A percentile compares a stretch with the other conserved stretches of the same genome.
phyloP scores from a whole-genome alignment of 2,329 filamentous ascomycete genomes.

The Incumbomyces delicatus region DNA sequence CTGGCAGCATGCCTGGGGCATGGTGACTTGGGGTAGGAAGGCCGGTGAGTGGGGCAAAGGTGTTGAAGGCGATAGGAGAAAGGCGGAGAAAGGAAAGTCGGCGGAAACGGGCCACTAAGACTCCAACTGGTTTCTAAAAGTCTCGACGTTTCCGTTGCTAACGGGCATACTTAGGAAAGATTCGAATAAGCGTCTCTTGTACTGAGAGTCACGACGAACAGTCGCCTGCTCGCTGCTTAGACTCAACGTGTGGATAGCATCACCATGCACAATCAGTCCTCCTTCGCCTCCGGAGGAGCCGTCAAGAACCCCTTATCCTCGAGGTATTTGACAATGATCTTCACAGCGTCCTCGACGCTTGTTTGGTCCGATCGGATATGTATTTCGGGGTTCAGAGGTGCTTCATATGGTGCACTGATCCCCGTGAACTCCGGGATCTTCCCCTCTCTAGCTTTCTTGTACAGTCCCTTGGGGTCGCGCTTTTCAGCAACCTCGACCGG shows the following conservation, averaged over 20 bases:
- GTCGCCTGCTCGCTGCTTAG: too few species aligned
- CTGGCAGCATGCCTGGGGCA: conserved; percentile 46
- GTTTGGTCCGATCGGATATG: conserved; percentile 73
- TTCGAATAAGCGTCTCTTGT: too few species aligned
- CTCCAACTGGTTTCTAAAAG: too few species aligned
- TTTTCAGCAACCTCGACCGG: conserved; percentile 85
- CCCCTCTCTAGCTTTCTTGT: conserved; percentile 90
- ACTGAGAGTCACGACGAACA: too few species aligned
- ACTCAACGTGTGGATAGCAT: too few species aligned
- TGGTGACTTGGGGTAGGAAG: conserved; percentile 43
- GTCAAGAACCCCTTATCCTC: conserved; percentile 56
- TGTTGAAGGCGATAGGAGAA: conserved; percentile 30
- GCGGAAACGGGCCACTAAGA: too few species aligned
- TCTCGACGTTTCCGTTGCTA: too few species aligned
- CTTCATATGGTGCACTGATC: conserved; percentile 91
- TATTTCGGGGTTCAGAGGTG: conserved; percentile 74
- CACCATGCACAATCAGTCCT: conserved; percentile 7
- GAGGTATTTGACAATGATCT: conserved; percentile 70
- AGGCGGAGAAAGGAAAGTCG: background rate
- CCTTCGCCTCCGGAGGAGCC: conserved; percentile 12
- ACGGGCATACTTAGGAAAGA: too few species aligned
- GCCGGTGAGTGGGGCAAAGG: conserved; percentile 45
- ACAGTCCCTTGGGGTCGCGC: conserved; percentile 92
- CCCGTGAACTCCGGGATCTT: conserved; percentile 97
- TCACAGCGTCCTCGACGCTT: conserved; percentile 80